Evolutionary conservation across 106 monocot species (phyloP), one percentile per base, ranked within the genome.

Genomic region (Dendrobium chrysotoxum): DNA sequence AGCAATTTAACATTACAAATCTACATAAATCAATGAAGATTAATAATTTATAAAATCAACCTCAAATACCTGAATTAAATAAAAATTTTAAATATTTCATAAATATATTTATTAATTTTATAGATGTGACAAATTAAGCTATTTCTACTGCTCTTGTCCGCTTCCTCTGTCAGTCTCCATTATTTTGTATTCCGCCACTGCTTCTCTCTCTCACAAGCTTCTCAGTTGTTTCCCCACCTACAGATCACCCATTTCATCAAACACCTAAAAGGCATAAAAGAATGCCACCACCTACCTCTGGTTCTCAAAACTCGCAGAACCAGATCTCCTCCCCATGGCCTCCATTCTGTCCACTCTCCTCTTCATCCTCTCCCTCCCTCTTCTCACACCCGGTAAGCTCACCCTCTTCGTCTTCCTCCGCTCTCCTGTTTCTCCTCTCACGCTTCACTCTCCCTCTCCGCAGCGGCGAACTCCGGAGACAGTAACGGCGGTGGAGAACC

Each of bases 351-450:
- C 3, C 20, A 38, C 30, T 30, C 38, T 83, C 71, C 74, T 64
- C 58, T 42, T 47, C 53, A 16, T 70, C 26, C 35, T 28, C 23
- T 35, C 28, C 79, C 30, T 75, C 76, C 57, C 26, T 35, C 53
- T 54, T 23, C 61, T 53, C 58, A 61, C 13, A 3, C 55, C 79
- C 21, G 78, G 46, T 54, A 77, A 72, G 79, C 84, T 75, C 47
- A 50, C 7, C 45, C 21, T 70, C 40, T 76, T 16, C 45, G 23
- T 68, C 53, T 65, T 53, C 42, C 72, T 26, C 77, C 76, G 28
- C 50, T 80, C 23, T 72, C 44, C 28, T 85, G 76, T 68, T 81
- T 46, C 55, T 79, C 80, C 57, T 54, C 76, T 80, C 70, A 76
- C 77, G 67, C 81, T 70, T 55, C 50, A 20, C 54, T 78, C 25